Base-by-base conservation (phyloP, 441 rosid species). In the Melianthus villosus region DNA sequence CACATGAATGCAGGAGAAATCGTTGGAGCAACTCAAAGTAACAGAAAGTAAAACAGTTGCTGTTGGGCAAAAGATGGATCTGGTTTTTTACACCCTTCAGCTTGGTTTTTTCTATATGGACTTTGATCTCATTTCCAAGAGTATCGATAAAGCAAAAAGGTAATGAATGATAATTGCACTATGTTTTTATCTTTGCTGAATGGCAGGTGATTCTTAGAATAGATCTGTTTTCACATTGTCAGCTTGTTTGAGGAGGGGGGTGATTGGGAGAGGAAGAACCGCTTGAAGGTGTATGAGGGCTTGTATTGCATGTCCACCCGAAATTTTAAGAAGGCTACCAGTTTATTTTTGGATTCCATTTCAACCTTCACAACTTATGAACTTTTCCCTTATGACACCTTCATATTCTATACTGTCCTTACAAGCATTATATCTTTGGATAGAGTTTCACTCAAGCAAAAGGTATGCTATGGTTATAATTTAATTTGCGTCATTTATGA, bases 231-330 rank as follows among this genome's bases (percentile, higher is more conserved):
- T 47, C 38, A 27, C 44, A 35, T 38, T 59, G 53, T 25, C 59
- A 91, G 99, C 47, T 76, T 91, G 72, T 91, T 91, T 65, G 99
- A 91, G 62, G 99, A 79, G 65, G 99, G 99, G 48, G 99, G 96
- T 60, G 99, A 91, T 36, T 91, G 99, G 99, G 99, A 91, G 62
- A 79, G 85, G 73, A 91, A 91, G 77, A 91, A 91, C 50, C 70
- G 94, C 28, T 63, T 91, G 61, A 91, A 91, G 68, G 99, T 91
- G 42, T 91, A 91, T 8, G 96, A 85, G 67, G 99, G 99, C 59
- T 50, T 91, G 64, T 77, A 68, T 41, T 82, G 85, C 83, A 79
- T 91, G 94, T 73, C 83, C 25, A 75, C 96, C 34, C 67, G 94
- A 46, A 75, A 77, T 51, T 91, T 91, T 53, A 80, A 69, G 69